Evolutionary conservation across 768 basidiomycete genomes (phyloP).

Genomic region (Dentipellis sp.): DNA sequence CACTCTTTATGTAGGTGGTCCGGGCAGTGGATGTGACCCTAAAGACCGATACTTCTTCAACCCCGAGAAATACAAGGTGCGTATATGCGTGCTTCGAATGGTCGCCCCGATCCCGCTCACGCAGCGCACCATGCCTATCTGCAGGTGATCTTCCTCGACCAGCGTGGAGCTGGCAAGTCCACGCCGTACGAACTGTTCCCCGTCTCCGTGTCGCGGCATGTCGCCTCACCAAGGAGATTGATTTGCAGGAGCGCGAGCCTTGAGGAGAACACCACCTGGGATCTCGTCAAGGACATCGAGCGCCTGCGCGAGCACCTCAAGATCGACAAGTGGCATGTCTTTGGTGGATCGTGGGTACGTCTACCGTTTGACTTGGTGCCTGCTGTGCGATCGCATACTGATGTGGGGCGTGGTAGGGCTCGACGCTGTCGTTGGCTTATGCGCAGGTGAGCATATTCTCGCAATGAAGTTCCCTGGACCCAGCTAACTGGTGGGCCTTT

Average conservation of each 20-base stretch:
- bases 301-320: constrained; percentile 64
- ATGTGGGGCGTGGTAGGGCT: constrained; percentile 42
- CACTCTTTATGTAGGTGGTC: constrained; percentile 42
- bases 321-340: constrained; percentile 88
- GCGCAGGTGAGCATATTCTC: constrained; percentile 46
- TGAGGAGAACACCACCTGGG: constrained; percentile 91
- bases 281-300: constrained; percentile 87
- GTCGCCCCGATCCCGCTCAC: background rate
- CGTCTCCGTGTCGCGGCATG: background rate
- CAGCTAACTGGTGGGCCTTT: background rate
- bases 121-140: background rate
- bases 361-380: background rate
- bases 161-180: constrained; percentile 82
- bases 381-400: background rate
- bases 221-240: background rate
- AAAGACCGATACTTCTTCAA: constrained; percentile 77
- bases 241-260: constrained; percentile 54
- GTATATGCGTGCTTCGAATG: background rate
- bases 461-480: too few species aligned
- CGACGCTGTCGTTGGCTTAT: constrained; percentile 79
- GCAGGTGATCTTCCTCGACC: constrained; percentile 83
- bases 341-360: constrained; percentile 86
- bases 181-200: constrained; percentile 47
- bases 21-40: constrained; percentile 65
- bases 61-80: constrained; percentile 74